These are phyloP conservation scores for Colletotrichum spaethianum DNA, from an alignment of 2,329 filamentous ascomycete species.

Conservation along the genomic window DNA sequence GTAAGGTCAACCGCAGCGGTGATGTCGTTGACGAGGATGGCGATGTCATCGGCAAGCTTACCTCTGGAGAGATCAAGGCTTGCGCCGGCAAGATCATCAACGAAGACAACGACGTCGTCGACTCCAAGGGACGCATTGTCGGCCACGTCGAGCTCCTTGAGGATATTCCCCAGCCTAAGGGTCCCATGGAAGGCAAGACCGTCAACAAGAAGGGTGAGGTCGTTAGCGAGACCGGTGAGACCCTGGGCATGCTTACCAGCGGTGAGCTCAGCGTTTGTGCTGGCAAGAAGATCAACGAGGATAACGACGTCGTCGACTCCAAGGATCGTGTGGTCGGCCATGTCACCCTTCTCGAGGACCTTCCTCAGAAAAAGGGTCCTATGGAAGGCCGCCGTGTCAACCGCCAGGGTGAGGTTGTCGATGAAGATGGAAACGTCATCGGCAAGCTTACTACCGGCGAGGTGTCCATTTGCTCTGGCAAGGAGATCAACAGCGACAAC, in stretches of 20 bases:
- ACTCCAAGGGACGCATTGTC: constrained; percentile 75
- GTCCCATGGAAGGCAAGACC: constrained; percentile 66
- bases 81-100: constrained; percentile 80
- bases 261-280: constrained; percentile 75
- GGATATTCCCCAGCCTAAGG: constrained; percentile 66
- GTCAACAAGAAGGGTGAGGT: constrained; percentile 75
- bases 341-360: constrained; percentile 75
- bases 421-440: constrained; percentile 72
- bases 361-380: constrained; percentile 66
- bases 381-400: constrained; percentile 70
- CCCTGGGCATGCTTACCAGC: constrained; percentile 77
- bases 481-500: constrained; percentile 79
- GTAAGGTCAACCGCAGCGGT: constrained; percentile 71
- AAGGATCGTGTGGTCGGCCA: constrained; percentile 78
- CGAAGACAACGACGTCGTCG: constrained; percentile 79
- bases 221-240: constrained; percentile 69
- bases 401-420: constrained; percentile 71
- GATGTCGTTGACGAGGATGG: constrained; percentile 73
- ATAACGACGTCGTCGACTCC: constrained; percentile 80
- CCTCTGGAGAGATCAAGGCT: constrained; percentile 74
- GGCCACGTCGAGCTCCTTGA: constrained; percentile 78
- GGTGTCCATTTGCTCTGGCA: constrained; percentile 74
- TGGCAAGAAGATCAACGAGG: constrained; percentile 79
- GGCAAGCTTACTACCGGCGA: constrained; percentile 80
- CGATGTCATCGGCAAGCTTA: constrained; percentile 76